Evolutionary conservation across 441 rosid species (phyloP).

Genomic region (Geranium incanum): DNA sequence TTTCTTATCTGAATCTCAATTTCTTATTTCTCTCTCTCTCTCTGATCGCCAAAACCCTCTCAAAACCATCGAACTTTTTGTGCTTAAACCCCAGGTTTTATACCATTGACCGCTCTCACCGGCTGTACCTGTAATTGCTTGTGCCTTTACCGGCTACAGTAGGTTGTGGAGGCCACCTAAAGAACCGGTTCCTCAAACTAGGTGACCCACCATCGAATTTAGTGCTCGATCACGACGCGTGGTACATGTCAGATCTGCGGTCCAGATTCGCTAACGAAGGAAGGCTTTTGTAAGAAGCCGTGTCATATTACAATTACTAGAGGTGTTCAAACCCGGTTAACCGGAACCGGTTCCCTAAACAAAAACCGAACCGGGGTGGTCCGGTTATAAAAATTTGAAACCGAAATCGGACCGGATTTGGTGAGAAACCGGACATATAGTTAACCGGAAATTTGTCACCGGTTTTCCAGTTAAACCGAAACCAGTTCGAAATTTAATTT

Average conservation of each 20-base stretch:
- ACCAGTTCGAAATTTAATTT: too few species aligned
- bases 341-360: too few species aligned
- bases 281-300: too few species aligned
- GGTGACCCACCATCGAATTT: conserved; percentile 34
- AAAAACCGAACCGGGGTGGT: too few species aligned
- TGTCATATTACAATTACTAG: too few species aligned
- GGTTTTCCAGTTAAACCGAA: too few species aligned
- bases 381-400: too few species aligned
- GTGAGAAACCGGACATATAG: too few species aligned
- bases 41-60: conserved; percentile 62
- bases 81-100: conserved; percentile 59
- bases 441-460: too few species aligned
- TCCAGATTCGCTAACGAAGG: too few species aligned
- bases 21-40: neutral
- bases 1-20: neutral
- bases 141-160: conserved; percentile 26
- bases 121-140: conserved; percentile 32
- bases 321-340: too few species aligned
- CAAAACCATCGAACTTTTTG: conserved; percentile 35
- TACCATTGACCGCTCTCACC: conserved; percentile 40
- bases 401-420: too few species aligned
- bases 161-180: conserved; percentile 31
- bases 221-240: conserved; percentile 29
- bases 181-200: conserved; percentile 41
- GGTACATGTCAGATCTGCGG: conserved; percentile 7